Conservation (phyloP, 768 basidiomycete species). For the Solioccasus polychromus region DNA sequence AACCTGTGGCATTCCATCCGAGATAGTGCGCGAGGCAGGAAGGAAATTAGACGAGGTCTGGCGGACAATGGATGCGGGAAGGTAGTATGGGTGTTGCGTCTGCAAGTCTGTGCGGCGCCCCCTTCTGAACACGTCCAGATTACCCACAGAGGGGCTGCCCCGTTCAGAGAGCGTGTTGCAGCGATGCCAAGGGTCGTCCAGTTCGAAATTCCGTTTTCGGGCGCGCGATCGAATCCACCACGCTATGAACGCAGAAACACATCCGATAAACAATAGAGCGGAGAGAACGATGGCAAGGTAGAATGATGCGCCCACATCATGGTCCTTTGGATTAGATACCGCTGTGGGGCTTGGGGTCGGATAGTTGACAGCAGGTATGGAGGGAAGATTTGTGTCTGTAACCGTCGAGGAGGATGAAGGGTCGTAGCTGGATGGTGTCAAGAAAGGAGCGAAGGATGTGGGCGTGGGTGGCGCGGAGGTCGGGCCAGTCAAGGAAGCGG, state of each 20-base stretch:
- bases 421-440: slow-evolving; percentile 5
- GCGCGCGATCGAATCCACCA: slow-evolving; percentile 45
- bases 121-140: slow-evolving; percentile 2
- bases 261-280: slow-evolving; percentile 42
- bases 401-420: slow-evolving; percentile 6
- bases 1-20: slow-evolving; percentile 6
- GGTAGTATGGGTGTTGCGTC: too few species aligned
- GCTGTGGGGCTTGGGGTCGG: slow-evolving; percentile 25
- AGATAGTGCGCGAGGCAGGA: slow-evolving; percentile 18
- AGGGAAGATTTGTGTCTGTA: slow-evolving; percentile 21
- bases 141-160: not conserved
- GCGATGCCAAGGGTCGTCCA: slow-evolving; percentile 34
- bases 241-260: slow-evolving; percentile 45
- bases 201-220: slow-evolving; percentile 34
- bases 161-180: slow-evolving; percentile 8
- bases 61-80: too few species aligned
- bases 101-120: not conserved
- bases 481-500: slow-evolving; percentile 4
- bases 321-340: slow-evolving; percentile 17
- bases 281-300: slow-evolving; percentile 53
- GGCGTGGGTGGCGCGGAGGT: slow-evolving; percentile 3
- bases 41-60: slow-evolving; percentile 23
- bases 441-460: slow-evolving; percentile 2
- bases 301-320: slow-evolving; percentile 37
- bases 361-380: slow-evolving; percentile 22